Evolutionary conservation across 2,329 filamentous ascomycete genomes (phyloP).

Genomic region (Pseudofabraea citricarpa): DNA sequence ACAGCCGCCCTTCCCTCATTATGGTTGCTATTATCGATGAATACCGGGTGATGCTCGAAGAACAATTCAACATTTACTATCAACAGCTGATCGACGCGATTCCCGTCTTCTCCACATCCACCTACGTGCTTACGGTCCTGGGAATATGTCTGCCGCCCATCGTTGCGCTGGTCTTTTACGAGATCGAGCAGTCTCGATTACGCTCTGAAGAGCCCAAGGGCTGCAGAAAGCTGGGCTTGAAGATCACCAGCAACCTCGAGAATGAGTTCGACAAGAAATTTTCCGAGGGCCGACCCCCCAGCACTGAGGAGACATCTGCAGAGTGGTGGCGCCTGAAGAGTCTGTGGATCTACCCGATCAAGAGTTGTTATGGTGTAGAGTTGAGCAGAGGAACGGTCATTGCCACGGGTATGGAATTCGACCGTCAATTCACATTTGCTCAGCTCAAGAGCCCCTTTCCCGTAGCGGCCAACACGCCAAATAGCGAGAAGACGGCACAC

Average conservation of each 20-base stretch:
- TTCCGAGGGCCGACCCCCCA: constrained; percentile 29
- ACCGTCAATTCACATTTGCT: constrained; percentile 80
- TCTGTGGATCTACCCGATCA: constrained; percentile 76
- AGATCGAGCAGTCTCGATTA: constrained; percentile 24
- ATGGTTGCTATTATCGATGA: constrained; percentile 22
- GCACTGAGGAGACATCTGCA: constrained; percentile 27
- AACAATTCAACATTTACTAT: constrained; percentile 23
- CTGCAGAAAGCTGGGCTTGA: constrained; percentile 47
- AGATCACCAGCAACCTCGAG: constrained; percentile 43
- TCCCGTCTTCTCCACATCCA: constrained; percentile 23
- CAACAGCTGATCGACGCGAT: constrained; percentile 21
- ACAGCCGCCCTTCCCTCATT: constrained; percentile 1
- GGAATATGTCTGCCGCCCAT: constrained; percentile 26
- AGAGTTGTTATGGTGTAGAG: constrained; percentile 76
- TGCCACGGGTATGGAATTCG: constrained; percentile 67
- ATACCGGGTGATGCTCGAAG: constrained; percentile 19
- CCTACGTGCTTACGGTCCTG: constrained; percentile 25
- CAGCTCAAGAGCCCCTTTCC: constrained; percentile 52
- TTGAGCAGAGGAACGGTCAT: constrained; percentile 60
- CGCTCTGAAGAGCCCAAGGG: constrained; percentile 36
- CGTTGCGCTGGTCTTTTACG: constrained; percentile 27
- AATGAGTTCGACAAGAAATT: constrained; percentile 53
- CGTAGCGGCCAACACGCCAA: constrained; percentile 29
- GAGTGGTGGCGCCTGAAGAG: constrained; percentile 54
- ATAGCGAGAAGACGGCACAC: constrained; percentile 36